Evolutionary conservation across 2,329 filamentous ascomycete species (phyloP).

Genomic region (Talaromyces sp.): DNA sequence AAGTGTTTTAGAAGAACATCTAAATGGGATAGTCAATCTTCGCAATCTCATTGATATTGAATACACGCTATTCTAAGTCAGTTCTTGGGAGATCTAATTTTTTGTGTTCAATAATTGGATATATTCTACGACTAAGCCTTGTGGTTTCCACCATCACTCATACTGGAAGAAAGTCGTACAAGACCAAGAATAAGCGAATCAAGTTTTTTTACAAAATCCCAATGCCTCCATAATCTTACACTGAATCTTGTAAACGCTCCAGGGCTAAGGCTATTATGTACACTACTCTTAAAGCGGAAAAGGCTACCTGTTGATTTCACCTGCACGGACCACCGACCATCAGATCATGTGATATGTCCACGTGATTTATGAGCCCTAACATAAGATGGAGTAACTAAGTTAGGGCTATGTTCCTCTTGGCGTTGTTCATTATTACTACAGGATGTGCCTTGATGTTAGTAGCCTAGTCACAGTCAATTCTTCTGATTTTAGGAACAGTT

Average conservation of each 20-base stretch:
- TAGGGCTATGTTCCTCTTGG: not conserved
- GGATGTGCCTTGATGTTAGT: not conserved
- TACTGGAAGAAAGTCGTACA: too few relatives aligned
- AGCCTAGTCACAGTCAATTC: too few relatives aligned
- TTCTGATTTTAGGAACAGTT: too few relatives aligned
- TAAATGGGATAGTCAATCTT: not conserved
- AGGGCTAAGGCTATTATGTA: slow-evolving; percentile 6
- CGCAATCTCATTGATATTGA: not conserved
- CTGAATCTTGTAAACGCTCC: not conserved
- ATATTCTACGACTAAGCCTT: too few relatives aligned
- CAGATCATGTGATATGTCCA: not conserved
- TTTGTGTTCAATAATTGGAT: too few relatives aligned
- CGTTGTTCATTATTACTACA: not conserved
- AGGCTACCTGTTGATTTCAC: not conserved
- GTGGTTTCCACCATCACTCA: too few relatives aligned
- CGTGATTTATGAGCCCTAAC: not conserved
- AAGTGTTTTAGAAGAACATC: not conserved
- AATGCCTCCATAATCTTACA: not conserved
- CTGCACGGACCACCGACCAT: not conserved
- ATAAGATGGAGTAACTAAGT: not conserved
- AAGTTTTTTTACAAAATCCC: not conserved
- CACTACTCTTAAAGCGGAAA: not conserved
- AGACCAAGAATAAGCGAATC: too few relatives aligned
- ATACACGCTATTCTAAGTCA: not conserved
- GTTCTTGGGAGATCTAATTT: not conserved